Evolutionary conservation across 2,329 filamentous ascomycete species (phyloP).

Genomic region (Cladobotryum protrusum): DNA sequence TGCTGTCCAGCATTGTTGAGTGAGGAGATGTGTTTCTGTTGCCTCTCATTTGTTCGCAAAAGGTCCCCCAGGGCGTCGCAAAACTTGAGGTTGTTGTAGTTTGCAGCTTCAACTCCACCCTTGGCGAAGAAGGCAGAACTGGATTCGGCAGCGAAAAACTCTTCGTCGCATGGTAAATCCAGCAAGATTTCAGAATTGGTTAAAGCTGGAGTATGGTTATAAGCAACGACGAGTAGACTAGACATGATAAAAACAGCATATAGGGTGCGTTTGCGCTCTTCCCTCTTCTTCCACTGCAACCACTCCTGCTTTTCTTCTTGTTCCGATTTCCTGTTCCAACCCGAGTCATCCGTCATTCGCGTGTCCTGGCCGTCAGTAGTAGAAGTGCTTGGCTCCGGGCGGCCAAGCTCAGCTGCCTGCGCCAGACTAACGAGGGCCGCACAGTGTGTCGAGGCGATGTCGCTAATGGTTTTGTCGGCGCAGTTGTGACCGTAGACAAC

Average conservation of each 20-base stretch:
- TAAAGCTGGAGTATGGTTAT: slow-evolving; percentile 85
- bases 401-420: slow-evolving; percentile 71
- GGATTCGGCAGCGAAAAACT: slow-evolving; percentile 78
- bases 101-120: slow-evolving; percentile 64
- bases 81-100: slow-evolving; percentile 70
- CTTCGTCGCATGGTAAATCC: slow-evolving; percentile 87
- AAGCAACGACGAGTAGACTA: slow-evolving; percentile 82
- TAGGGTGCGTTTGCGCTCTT: slow-evolving; percentile 89
- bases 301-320: slow-evolving; percentile 54
- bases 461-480: slow-evolving; percentile 81
- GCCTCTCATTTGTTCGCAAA: slow-evolving; percentile 66
- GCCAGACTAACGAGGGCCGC: slow-evolving; percentile 86
- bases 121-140: slow-evolving; percentile 74
- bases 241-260: slow-evolving; percentile 89
- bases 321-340: slow-evolving; percentile 41
- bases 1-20: not conserved
- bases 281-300: slow-evolving; percentile 79
- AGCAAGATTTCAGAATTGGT: slow-evolving; percentile 91
- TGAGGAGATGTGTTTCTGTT: slow-evolving; percentile 42
- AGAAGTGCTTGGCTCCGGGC: slow-evolving; percentile 38
- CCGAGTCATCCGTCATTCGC: slow-evolving; percentile 49
- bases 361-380: slow-evolving; percentile 42
- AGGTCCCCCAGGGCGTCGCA: slow-evolving; percentile 75
- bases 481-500: slow-evolving; percentile 95
- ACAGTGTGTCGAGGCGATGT: slow-evolving; percentile 89